phyloP scores from a whole-genome alignment of 2,329 filamentous ascomycete species.

The Scopulariopsis brevicaulis region DNA sequence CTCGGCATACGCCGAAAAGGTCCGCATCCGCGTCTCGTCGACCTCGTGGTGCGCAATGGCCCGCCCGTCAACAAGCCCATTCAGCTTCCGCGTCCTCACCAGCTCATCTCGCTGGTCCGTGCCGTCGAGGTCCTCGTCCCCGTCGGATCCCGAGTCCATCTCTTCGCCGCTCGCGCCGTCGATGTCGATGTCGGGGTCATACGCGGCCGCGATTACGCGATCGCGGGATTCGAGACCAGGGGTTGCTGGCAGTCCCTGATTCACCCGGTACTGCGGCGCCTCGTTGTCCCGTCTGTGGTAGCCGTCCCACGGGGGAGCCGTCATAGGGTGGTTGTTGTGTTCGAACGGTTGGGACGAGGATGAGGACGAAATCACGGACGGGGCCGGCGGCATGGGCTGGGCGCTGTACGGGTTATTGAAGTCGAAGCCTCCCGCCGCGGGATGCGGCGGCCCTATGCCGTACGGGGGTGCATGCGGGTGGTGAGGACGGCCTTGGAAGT shows the following conservation, averaged over 20 bases:
- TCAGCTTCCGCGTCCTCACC: background rate
- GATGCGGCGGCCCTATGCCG: background rate
- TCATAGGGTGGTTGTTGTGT: background rate
- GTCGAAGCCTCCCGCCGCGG: constrained; percentile 10
- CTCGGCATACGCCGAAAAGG: constrained; percentile 35
- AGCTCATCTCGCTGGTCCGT: background rate
- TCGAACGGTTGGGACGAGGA: background rate
- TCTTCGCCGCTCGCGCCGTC: constrained; percentile 5
- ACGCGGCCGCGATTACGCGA: background rate
- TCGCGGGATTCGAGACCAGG: background rate
- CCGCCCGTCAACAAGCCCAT: background rate
- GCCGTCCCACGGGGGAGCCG: background rate
- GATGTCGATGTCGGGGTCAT: constrained; percentile 4
- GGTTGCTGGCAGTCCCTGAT: background rate
- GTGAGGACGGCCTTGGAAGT: constrained; percentile 18
- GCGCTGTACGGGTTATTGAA: constrained; percentile 10
- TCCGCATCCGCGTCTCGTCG: constrained; percentile 28
- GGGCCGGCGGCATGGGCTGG: constrained; percentile 8
- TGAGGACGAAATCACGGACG: background rate
- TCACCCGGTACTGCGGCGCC: background rate
- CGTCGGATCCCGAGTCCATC: constrained; percentile 7
- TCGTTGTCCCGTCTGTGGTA: background rate
- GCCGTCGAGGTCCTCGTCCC: background rate
- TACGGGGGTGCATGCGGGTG: constrained; percentile 8
- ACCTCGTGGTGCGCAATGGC: constrained; percentile 1